Conservation (phyloP, 306 rosid species). For the Cucumis hystrix region DNA sequence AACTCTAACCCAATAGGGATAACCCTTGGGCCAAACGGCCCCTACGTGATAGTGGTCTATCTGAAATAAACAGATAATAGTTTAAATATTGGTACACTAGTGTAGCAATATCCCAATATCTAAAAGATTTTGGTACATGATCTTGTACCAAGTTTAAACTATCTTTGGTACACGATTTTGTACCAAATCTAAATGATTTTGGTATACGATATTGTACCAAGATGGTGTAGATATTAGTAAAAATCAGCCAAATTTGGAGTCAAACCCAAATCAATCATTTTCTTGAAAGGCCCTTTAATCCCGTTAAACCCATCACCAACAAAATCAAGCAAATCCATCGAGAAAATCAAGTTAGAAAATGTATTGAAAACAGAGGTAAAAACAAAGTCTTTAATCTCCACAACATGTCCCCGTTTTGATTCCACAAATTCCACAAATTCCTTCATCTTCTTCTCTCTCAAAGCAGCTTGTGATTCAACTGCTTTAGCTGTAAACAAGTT, state of each 20-base stretch:
- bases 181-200: too few species aligned
- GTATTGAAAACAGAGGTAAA: not conserved
- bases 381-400: not conserved
- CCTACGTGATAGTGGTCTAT: too few species aligned
- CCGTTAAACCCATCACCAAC: not conserved
- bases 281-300: not conserved
- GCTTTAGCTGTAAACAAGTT: not conserved
- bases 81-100: too few species aligned
- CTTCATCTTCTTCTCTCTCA: not conserved
- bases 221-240: too few species aligned
- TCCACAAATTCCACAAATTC: not conserved
- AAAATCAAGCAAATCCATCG: not conserved
- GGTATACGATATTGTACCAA: too few species aligned
- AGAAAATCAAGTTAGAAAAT: constrained; percentile 1
- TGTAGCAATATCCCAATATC: too few species aligned
- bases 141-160: too few species aligned
- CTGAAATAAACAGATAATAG: too few species aligned
- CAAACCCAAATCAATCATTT: not conserved
- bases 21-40: too few species aligned
- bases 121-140: too few species aligned
- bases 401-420: not conserved
- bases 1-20: too few species aligned
- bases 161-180: too few species aligned
- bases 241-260: constrained; percentile 6
- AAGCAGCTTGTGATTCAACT: not conserved